These are phyloP conservation scores for Colletotrichum cordylinicola DNA, from an alignment of 2,329 filamentous ascomycete species.

Conservation along the genomic window DNA sequence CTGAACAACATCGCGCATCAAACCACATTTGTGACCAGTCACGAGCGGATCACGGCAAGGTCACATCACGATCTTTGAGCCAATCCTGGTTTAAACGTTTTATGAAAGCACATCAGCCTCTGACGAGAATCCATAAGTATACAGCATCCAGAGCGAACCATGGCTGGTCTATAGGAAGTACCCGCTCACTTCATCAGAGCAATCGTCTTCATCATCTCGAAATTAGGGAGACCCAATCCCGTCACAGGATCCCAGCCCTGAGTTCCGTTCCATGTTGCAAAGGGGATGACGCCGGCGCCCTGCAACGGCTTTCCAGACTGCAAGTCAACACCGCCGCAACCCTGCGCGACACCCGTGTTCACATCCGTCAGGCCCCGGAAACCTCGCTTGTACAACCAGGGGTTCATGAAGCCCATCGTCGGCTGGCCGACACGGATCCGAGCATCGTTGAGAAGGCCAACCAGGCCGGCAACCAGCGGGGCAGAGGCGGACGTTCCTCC, in stretches of 20 bases:
- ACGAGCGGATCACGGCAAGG: not conserved
- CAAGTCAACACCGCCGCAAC: conserved; percentile 28
- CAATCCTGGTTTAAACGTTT: not conserved
- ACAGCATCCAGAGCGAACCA: not conserved
- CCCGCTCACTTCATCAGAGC: conserved; percentile 11
- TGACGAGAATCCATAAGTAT: not conserved
- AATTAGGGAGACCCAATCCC: conserved; percentile 53
- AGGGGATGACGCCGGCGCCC: conserved; percentile 31
- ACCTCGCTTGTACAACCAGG: conserved; percentile 58
- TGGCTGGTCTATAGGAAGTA: conserved; percentile 3
- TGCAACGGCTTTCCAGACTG: conserved; percentile 26
- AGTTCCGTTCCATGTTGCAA: conserved; percentile 37
- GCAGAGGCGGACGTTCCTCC: conserved; percentile 57
- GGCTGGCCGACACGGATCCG: conserved; percentile 59
- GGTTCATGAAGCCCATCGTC: conserved; percentile 65
- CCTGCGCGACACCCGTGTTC: conserved; percentile 26
- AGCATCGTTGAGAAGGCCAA: conserved; percentile 70
- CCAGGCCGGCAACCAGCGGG: conserved; percentile 67
- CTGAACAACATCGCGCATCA: not conserved
- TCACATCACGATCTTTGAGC: not conserved
- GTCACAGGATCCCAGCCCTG: conserved; percentile 43
- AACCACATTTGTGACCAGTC: not conserved
- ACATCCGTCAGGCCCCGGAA: conserved; percentile 40
- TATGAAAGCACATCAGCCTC: not conserved
- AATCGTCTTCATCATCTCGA: conserved; percentile 29